A percentile compares a stretch with the other conserved stretches of the same genome.
Evolutionary conservation across 129 eudicot species (phyloP).

Genomic region (Flaveria sonorensis): DNA sequence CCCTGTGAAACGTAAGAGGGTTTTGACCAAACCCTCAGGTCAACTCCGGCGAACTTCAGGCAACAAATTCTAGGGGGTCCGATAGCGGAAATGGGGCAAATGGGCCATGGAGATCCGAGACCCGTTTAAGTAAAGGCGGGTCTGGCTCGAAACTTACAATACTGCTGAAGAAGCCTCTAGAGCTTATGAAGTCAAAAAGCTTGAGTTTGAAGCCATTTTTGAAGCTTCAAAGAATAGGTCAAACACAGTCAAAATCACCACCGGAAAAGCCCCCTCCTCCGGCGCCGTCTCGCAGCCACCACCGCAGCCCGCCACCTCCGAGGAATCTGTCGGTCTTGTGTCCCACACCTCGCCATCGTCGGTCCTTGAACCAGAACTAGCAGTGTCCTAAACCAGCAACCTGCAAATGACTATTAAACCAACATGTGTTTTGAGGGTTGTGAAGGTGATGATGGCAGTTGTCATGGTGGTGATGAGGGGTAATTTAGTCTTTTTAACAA

Average conservation of each 20-base stretch:
- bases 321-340: conserved; percentile 41
- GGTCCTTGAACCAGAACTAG: conserved; percentile 27
- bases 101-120: conserved; percentile 93
- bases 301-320: conserved; percentile 42
- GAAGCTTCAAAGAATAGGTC: no score
- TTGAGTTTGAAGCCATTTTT: no score
- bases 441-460: no score
- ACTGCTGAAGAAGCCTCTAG: conserved; percentile 68
- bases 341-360: conserved; percentile 58
- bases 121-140: conserved; percentile 55
- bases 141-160: conserved; percentile 74
- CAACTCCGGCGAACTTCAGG: conserved; percentile 21
- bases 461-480: no score
- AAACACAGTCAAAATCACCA: no score
- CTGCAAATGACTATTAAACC: neutral
- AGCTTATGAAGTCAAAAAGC: no score
- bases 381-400: neutral
- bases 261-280: neutral
- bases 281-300: conserved; percentile 24
- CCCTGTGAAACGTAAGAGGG: conserved; percentile 47
- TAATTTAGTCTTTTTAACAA: no score
- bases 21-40: conserved; percentile 32
- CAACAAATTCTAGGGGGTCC: conserved; percentile 57
- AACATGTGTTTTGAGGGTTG: no score
- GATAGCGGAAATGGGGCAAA: conserved; percentile 83